Evolutionary conservation across 306 rosid species (phyloP).

Genomic region (Dalbergia cultrata): DNA sequence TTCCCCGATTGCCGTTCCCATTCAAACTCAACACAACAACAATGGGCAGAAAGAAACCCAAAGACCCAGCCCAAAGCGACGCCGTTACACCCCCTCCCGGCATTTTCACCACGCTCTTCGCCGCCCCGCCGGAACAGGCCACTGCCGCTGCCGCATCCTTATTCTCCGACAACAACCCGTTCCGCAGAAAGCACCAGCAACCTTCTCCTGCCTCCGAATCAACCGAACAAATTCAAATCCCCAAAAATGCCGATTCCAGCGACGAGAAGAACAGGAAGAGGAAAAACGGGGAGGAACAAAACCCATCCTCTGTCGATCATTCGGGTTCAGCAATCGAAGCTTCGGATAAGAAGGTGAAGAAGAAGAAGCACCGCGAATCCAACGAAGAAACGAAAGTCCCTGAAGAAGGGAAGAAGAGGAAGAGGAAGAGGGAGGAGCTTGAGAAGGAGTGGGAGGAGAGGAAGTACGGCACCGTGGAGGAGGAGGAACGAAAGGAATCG

Average conservation of each 20-base stretch:
- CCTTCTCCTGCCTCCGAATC: slow-evolving; percentile 15
- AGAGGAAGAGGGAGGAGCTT: slow-evolving; percentile 89
- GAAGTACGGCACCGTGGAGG: slow-evolving; percentile 64
- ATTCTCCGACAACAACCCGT: slow-evolving; percentile 82
- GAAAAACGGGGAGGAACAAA: slow-evolving; percentile 44
- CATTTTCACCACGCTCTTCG: slow-evolving; percentile 69
- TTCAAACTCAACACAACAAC: slow-evolving; percentile 3
- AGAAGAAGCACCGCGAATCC: slow-evolving; percentile 39
- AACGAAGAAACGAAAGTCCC: slow-evolving; percentile 28
- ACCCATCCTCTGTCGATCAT: not conserved
- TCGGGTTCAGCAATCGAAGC: slow-evolving; percentile 43
- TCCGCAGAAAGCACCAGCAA: slow-evolving; percentile 57
- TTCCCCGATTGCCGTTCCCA: slow-evolving; percentile 4
- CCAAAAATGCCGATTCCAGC: not conserved
- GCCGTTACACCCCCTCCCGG: slow-evolving; percentile 54
- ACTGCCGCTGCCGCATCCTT: slow-evolving; percentile 51
- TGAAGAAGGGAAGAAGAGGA: slow-evolving; percentile 49
- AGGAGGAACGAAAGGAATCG: slow-evolving; percentile 41
- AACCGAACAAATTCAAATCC: slow-evolving; percentile 13
- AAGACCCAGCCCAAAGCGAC: slow-evolving; percentile 50
- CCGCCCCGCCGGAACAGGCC: slow-evolving; percentile 47
- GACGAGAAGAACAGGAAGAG: slow-evolving; percentile 57
- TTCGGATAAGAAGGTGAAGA: slow-evolving; percentile 47
- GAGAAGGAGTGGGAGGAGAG: slow-evolving; percentile 85
- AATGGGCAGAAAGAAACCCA: slow-evolving; percentile 72